phyloP scores from a whole-genome alignment of 345 rosid species.

The Gossypium anomalum region DNA sequence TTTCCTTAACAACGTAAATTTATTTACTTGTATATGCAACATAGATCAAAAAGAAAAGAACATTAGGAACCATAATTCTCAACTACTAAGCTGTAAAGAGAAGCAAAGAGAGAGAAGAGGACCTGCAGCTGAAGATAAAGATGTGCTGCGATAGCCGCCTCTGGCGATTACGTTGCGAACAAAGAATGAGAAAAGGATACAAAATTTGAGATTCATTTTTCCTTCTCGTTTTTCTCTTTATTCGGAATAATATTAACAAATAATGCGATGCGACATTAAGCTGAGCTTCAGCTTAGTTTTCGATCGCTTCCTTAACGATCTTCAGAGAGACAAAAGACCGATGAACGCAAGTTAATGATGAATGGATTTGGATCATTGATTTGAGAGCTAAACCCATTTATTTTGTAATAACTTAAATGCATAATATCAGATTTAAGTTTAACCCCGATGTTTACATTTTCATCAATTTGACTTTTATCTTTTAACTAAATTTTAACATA shows the following conservation, averaged over 20 bases:
- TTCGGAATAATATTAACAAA: neutral
- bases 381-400: neutral
- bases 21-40: neutral
- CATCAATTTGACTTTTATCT: too few relatives aligned
- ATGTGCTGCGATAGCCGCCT: conserved; percentile 3
- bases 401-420: too few relatives aligned
- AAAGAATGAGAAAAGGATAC: neutral
- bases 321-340: neutral
- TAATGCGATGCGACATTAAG: neutral
- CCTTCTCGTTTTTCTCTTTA: neutral
- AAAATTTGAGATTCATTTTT: conserved; percentile 3
- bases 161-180: conserved; percentile 1
- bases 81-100: neutral
- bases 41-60: neutral
- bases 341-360: neutral
- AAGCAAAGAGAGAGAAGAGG: neutral
- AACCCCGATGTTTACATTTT: too few relatives aligned
- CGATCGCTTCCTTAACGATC: neutral
- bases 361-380: neutral
- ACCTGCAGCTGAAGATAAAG: conserved; percentile 8
- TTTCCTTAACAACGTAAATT: neutral
- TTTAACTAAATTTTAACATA: too few relatives aligned
- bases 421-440: too few relatives aligned
- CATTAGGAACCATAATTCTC: neutral
- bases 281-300: neutral